These are phyloP conservation scores for Pseudotsuga menziesii DNA, from an alignment of 75 land plant genomes.

Conservation along the genomic window DNA sequence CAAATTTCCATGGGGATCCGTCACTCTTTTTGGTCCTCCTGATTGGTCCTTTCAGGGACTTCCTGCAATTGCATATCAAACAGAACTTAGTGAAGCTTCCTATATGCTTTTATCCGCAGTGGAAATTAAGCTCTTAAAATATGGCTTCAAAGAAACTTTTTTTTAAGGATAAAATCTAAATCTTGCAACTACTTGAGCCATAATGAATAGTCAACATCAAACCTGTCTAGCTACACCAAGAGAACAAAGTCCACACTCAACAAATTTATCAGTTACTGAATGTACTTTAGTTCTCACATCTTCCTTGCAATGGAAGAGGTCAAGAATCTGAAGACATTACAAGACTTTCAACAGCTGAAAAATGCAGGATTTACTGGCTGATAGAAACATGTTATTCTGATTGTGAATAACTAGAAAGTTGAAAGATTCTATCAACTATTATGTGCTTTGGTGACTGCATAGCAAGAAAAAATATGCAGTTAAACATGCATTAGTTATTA, in stretches of 20 bases:
- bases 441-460: too few species aligned
- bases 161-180: too few species aligned
- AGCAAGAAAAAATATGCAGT: not conserved
- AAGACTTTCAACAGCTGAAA: too few species aligned
- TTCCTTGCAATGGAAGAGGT: slow-evolving; percentile 49
- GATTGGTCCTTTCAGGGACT: slow-evolving; percentile 49
- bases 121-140: too few species aligned
- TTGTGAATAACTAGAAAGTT: not conserved
- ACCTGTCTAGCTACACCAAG: slow-evolving; percentile 80
- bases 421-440: not conserved
- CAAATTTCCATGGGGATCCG: slow-evolving; percentile 77
- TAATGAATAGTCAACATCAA: too few species aligned
- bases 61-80: slow-evolving; percentile 17
- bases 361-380: too few species aligned
- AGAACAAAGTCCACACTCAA: slow-evolving; percentile 77
- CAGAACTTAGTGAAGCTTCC: too few species aligned
- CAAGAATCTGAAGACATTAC: slow-evolving; percentile 40
- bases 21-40: slow-evolving; percentile 43
- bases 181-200: too few species aligned
- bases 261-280: slow-evolving; percentile 60
- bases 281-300: slow-evolving; percentile 51
- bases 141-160: too few species aligned
- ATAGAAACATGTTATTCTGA: too few species aligned
- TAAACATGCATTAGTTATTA: slow-evolving; percentile 1
- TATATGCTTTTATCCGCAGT: too few species aligned